phyloP scores from a whole-genome alignment of 1,139 yeast species.

The Candida frijolesensis region DNA sequence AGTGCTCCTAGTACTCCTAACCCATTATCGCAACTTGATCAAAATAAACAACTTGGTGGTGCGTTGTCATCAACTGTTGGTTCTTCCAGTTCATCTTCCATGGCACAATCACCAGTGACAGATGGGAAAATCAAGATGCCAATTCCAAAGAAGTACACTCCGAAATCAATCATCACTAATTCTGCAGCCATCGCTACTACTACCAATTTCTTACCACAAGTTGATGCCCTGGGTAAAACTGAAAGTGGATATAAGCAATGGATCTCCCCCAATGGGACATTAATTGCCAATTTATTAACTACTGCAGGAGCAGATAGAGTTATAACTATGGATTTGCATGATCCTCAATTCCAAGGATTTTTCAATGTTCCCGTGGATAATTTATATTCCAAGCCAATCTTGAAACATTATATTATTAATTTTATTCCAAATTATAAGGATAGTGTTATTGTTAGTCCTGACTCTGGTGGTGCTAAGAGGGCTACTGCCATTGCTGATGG shows the following conservation, averaged over 20 bases:
- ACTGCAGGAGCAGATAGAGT: conserved; percentile 97
- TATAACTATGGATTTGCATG: conserved; percentile 97
- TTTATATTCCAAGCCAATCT: conserved; percentile 78
- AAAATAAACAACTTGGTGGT: not conserved
- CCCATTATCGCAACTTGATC: conserved; percentile 30
- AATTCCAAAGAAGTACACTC: conserved; percentile 18
- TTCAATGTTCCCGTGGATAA: conserved; percentile 93
- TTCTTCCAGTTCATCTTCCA: not conserved
- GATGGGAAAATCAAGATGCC: conserved; percentile 13
- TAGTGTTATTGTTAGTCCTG: conserved; percentile 90
- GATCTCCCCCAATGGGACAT: conserved; percentile 95
- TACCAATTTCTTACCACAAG: conserved; percentile 29
- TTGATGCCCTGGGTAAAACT: conserved; percentile 43
- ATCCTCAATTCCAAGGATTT: conserved; percentile 92
- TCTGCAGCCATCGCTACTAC: conserved; percentile 21
- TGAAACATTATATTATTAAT: conserved; percentile 77
- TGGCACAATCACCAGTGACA: not conserved
- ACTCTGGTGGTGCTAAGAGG: conserved; percentile 96
- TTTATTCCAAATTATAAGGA: conserved; percentile 73
- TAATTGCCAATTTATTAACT: conserved; percentile 83
- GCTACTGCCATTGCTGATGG: conserved; percentile 94
- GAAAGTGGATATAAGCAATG: conserved; percentile 83
- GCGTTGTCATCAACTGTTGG: not conserved
- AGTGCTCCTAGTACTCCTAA: conserved; percentile 67
- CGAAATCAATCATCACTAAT: conserved; percentile 35